A percentile compares a stretch with the other conserved stretches of the same genome.
phyloP scores from a whole-genome alignment of 345 rosid genomes.

The Syzygium aqueum region DNA sequence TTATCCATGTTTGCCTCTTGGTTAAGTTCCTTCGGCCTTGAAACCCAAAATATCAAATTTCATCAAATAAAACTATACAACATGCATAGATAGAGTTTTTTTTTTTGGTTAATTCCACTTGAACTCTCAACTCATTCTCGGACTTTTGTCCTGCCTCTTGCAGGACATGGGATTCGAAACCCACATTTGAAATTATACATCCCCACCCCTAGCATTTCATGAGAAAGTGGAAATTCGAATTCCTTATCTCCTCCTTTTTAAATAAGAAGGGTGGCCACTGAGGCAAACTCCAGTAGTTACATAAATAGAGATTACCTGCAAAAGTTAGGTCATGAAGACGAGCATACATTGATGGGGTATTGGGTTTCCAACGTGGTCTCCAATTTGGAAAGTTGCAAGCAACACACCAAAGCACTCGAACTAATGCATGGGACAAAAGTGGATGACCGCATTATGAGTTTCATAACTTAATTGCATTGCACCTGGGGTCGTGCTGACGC shows the following conservation, averaged over 20 bases:
- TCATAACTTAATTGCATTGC: not conserved
- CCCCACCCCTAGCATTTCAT: too few relatives aligned
- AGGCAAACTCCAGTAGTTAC: too few relatives aligned
- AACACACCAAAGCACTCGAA: not conserved
- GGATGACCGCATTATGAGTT: not conserved
- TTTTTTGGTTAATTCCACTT: too few relatives aligned
- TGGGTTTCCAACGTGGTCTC: constrained; percentile 3
- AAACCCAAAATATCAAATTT: not conserved
- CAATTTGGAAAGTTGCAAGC: not conserved
- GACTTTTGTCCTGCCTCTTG: too few relatives aligned
- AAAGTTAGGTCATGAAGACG: not conserved
- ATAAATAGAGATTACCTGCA: not conserved
- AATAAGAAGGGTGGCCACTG: too few relatives aligned
- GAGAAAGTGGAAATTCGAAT: too few relatives aligned
- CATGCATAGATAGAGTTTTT: not conserved
- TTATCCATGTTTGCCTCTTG: not conserved
- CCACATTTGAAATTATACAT: too few relatives aligned
- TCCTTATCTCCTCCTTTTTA: too few relatives aligned
- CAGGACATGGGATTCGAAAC: too few relatives aligned
- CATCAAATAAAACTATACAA: not conserved
- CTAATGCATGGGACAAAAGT: not conserved
- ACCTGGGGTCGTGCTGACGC: not conserved
- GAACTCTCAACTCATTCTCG: too few relatives aligned
- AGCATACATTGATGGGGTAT: not conserved
- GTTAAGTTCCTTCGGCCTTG: not conserved